phyloP scores from a whole-genome alignment of 2,329 filamentous ascomycete species.

The Xylariomycetidae sp. region DNA sequence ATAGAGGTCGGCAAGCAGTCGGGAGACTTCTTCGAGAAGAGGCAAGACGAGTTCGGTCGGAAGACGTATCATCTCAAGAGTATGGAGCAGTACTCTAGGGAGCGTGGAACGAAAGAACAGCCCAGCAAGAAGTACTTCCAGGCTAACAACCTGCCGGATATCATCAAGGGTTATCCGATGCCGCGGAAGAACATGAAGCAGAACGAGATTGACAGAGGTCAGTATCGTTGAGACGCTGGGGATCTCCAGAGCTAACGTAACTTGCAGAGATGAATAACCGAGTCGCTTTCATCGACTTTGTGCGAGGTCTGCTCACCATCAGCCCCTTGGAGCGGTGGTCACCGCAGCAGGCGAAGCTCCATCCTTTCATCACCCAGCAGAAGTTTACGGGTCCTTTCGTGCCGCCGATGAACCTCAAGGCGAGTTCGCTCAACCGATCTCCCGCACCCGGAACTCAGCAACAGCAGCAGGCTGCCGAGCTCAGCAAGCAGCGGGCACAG shows the following conservation, averaged over 20 bases:
- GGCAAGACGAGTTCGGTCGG: conserved; percentile 84
- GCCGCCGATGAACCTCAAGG: conserved; percentile 93
- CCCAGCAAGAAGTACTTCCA: conserved; percentile 99
- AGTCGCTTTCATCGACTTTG: conserved; percentile 96
- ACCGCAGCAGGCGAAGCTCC: conserved; percentile 92
- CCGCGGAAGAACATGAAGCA: conserved; percentile 99
- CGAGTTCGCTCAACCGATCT: conserved; percentile 77
- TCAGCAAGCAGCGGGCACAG: conserved; percentile 85
- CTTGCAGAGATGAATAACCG: conserved; percentile 93
- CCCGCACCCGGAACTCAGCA: conserved; percentile 91
- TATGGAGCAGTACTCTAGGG: conserved; percentile 95
- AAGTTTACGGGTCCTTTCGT: conserved; percentile 97
- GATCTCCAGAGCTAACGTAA: conserved; percentile 7
- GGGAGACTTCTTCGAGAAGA: conserved; percentile 94
- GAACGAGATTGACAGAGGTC: conserved; percentile 92
- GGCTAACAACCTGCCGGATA: conserved; percentile 87
- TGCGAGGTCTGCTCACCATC: conserved; percentile 85
- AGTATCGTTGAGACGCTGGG: conserved; percentile 20
- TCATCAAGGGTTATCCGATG: conserved; percentile 97
- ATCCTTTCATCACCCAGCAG: conserved; percentile 97
- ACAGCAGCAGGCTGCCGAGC: conserved; percentile 88
- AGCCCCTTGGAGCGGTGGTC: conserved; percentile 97
- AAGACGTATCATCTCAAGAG: conserved; percentile 89
- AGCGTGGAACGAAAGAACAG: conserved; percentile 95
- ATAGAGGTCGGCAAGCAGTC: conserved; percentile 98